These are phyloP conservation scores for Nannochloropsis gaditana DNA, from an alignment of 108 stramenopile genomes.

Conservation along the genomic window DNA sequence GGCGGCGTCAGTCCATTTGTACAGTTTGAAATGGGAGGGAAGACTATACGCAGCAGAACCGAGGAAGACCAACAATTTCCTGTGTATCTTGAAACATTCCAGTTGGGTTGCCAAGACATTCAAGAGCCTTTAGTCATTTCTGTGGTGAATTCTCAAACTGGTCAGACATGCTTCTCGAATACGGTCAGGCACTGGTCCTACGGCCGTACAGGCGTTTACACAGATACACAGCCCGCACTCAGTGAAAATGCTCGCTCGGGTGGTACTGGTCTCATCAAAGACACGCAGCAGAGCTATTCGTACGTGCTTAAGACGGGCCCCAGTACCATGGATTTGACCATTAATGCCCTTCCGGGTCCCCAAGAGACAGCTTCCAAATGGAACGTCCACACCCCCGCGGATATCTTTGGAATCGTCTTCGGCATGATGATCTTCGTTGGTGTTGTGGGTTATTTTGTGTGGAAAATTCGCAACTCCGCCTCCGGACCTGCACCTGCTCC, in stretches of 20 bases:
- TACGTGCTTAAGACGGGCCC: not conserved
- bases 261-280: not conserved
- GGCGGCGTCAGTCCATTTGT: not conserved
- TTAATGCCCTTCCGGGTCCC: not conserved
- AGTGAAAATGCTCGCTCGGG: not conserved
- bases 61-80: slow-evolving; percentile 11
- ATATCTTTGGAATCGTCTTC: not conserved
- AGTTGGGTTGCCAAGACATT: slow-evolving; percentile 7
- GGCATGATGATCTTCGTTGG: not conserved
- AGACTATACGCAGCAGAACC: not conserved
- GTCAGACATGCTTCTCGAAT: not conserved
- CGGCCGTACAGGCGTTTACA: not conserved
- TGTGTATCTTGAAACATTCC: not conserved
- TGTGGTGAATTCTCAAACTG: not conserved
- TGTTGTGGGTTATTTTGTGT: not conserved
- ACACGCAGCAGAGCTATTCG: not conserved
- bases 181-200: not conserved
- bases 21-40: slow-evolving; percentile 15
- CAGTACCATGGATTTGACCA: not conserved
- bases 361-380: slow-evolving; percentile 16
- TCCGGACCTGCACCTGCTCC: not conserved
- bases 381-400: not conserved
- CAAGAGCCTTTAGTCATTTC: not conserved
- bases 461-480: slow-evolving; percentile 11
- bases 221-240: not conserved